Base-by-base conservation (phyloP, 1,284 basidiomycete genomes). In the Trichosporon asahii region DNA sequence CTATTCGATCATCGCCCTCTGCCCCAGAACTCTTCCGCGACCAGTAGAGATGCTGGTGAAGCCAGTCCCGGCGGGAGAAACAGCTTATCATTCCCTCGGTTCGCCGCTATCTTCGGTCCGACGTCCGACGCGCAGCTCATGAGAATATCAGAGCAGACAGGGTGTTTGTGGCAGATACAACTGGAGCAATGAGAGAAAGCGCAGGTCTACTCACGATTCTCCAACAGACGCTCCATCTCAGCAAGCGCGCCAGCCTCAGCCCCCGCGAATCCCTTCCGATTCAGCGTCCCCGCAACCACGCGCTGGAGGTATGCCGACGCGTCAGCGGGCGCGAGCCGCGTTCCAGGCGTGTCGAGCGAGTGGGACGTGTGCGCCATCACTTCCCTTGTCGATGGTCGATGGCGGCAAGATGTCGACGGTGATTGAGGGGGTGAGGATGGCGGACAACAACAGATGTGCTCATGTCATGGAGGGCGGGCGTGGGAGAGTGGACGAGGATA, bases 221-320 rank as follows among this genome's bases (percentile, higher is more conserved):
- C 79, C 0, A 82, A 67, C 64, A 81, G 53, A 29, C 79, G 65
- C 66, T 81, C 81, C 61, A 81, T 78, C 72, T 82, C 81, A 1
- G 73, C 69, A 2, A 82, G 57, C 5, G 79, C 80, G 8, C 81
- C 81, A 9, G 79, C 78, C 73, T 82, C 80, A 1, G 79, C 80
- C 3, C 74, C 77, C 23, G 80, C 76, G 35, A 80, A 80, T 0
- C 81, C 81, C 23, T 69, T 69, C 18, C 77, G 74, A 14, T 73
- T 68, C 12, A 81, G 66, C 9, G 78, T 70, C 6, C 61, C 29
- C 25, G 78, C 75, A 23, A 80, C 74, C 15, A 80, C 25, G 25
- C 77, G 76, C 8, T 70, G 72, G 18, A 82, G 72, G 70, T 77
- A 79, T 8, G 73, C 69, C 3, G 74, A 35, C 3, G 78, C 74